Evolutionary conservation across 495 filamentous ascomycete species (phyloP), one percentile per base, ranked within the genome.

Genomic region (Podospora pseudoanserina): DNA sequence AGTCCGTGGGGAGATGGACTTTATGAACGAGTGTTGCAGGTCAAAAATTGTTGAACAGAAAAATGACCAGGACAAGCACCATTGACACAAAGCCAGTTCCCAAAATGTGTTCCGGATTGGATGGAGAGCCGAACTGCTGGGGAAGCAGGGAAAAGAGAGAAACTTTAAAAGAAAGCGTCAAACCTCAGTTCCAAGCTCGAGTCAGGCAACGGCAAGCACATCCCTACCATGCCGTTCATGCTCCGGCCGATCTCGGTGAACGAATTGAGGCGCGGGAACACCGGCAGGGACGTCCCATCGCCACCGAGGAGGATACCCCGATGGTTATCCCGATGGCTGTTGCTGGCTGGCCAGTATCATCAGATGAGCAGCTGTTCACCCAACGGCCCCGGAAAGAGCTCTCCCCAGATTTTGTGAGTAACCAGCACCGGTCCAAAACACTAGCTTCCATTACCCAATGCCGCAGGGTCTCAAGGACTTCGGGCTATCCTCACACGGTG

Each of bases 261-360:
- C 61, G 39, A 16, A 49, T 49, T 11, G 39, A 63, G 19, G 9
- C 32, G 39, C 32, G 28, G 61, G 18, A 20, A 18, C 19, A 19
- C 20, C 61, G 61, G 61, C 61, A 44, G 32, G 61, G 20, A 44
- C 28, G 61, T 39, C n/a, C 30, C 27, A 32, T 63, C 34, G 61
- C 61, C 61, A 63, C 61, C 32, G 28, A 11, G 30, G 34, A 19
- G 28, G 16, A 18, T 39, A 9, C 19, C 4, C 18, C 27, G 19
- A 26, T 20, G 28, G 15, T 23, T 19, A 49, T 20, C 28, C 34
- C 61, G 39, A 49, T 13, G 9, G 39, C 15, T 49, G 9, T 49
- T 49, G 39, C 39, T 49, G 39, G 39, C 7, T 3, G 15, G 9
- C 7, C 15, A 49, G 39, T 13, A 49, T 49, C 15, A 49, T 49